Conservation (phyloP, 2,329 filamentous ascomycete genomes). For the Tolypocladium capitatum region DNA sequence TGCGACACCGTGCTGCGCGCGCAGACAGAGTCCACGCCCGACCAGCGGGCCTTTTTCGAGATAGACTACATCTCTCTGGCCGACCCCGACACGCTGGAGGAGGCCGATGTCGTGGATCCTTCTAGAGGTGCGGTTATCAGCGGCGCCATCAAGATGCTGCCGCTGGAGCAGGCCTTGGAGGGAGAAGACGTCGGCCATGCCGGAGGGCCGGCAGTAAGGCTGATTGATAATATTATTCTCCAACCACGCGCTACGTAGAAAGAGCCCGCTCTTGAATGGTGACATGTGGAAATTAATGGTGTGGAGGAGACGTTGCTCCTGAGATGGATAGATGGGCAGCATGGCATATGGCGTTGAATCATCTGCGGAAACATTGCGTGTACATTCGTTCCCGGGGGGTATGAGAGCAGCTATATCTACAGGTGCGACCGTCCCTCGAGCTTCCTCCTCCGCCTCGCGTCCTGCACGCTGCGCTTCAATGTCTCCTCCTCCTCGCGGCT, state of each 20-base stretch:
- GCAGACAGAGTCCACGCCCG: slow-evolving; percentile 47
- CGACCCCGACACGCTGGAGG: slow-evolving; percentile 70
- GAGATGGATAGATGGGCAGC: not conserved
- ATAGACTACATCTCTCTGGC: slow-evolving; percentile 89
- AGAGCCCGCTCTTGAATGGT: not conserved
- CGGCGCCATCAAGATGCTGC: slow-evolving; percentile 80
- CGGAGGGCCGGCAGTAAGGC: slow-evolving; percentile 60
- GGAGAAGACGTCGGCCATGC: slow-evolving; percentile 65
- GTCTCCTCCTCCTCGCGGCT: slow-evolving; percentile 36
- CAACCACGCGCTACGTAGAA: not conserved
- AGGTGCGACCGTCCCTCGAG: slow-evolving; percentile 38
- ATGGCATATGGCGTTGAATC: not conserved
- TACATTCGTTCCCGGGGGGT: not conserved
- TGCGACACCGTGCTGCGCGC: slow-evolving; percentile 38
- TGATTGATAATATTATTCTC: slow-evolving; percentile 93
- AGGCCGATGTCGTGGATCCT: slow-evolving; percentile 59
- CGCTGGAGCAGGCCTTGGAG: slow-evolving; percentile 54
- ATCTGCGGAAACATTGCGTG: not conserved
- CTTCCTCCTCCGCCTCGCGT: slow-evolving; percentile 33
- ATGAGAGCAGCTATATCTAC: slow-evolving; percentile 13
- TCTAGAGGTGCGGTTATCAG: slow-evolving; percentile 69
- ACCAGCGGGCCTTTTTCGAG: slow-evolving; percentile 58
- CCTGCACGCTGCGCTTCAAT: slow-evolving; percentile 29
- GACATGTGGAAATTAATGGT: not conserved
- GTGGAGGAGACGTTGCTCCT: not conserved